A percentile compares a stretch with the other conserved stretches of the same genome.
Evolutionary conservation across 257 asterid species (phyloP).

Genomic region (Cynanchum wilfordii): DNA sequence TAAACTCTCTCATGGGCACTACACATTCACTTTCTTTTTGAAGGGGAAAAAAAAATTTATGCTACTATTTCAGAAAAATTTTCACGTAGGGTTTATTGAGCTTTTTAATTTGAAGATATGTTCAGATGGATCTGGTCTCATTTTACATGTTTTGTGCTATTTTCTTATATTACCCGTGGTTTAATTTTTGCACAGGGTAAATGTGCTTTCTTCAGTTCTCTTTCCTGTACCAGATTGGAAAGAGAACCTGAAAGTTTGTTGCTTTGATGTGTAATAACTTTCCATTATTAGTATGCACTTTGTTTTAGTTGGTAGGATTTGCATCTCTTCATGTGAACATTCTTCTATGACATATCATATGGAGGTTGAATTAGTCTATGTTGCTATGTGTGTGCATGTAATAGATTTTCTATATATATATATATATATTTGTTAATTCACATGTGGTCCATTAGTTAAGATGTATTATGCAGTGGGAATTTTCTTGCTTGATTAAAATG

Average conservation of each 20-base stretch:
- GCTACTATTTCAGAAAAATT: not conserved
- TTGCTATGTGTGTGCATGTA: not conserved
- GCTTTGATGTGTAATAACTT: not conserved
- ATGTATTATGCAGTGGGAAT: not conserved
- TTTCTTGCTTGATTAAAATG: not conserved
- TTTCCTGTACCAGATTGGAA: not conserved
- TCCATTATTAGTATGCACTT: not conserved
- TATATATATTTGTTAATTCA: not conserved
- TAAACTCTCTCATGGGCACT: not conserved
- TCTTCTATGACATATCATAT: not conserved
- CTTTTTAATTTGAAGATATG: not conserved
- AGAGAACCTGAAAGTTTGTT: not conserved
- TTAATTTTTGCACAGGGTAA: not conserved
- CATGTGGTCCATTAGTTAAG: not conserved
- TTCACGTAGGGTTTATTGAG: not conserved
- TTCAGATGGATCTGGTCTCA: slow-evolving; percentile 10
- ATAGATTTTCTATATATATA: not conserved
- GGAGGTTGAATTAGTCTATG: not conserved
- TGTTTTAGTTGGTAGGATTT: not conserved
- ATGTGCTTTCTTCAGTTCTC: no score
- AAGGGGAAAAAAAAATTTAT: not conserved
- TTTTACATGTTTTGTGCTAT: not conserved
- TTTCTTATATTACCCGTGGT: not conserved
- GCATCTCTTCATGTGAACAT: not conserved
- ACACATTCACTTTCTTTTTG: not conserved